Evolutionary conservation across 1,139 yeast genomes (phyloP), one percentile per base, ranked within the genome.

Genomic region (Lodderomyces parapsilosis): DNA sequence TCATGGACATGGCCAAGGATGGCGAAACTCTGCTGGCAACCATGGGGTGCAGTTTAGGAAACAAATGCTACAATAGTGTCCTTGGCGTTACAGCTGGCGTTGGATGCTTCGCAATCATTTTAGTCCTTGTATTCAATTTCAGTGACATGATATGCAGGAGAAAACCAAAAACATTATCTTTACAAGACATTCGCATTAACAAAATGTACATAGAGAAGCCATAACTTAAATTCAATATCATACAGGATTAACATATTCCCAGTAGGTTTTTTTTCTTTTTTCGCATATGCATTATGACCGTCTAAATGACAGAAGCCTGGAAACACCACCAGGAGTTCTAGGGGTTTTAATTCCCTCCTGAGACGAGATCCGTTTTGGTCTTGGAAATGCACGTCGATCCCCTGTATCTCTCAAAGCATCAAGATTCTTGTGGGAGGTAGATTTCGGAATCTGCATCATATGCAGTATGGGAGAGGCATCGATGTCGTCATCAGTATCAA

Each of bases 41-140:
- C n/a, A 19, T 30, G 23, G 44, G 44, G 2, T 77, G 82, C 53
- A 40, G 58, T 2, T 43, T 61, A 37, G 79, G 80, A 1, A 64
- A 60, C 28, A 49, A 49, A n/a, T 77, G 83, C 51, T 77, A 77
- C 52, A 60, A 57, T 43, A 59, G 62, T 6, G 71, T 76, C 1
- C 77, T 76, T 49, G 52, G 56, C 27, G 39, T 68, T 17, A 70
- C 78, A 11, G 48, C 67, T 17, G 51, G 52, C 1, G 60, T 69
- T n/a, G 62, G 67, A 7, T 30, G 61, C 6, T 22, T 60, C 20
- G 57, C 60, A 15, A 44, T 65, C 2, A 38, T 56, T 0, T 40
- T 62, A 2, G 65, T 63, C 2, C 33, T 55, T 1, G 45, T 60
- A 36, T 58, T 71, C 43, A 68, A 65, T 36, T 54, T 58, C 37